A percentile compares a stretch with the other conserved stretches of the same genome.
Conservation (phyloP, 176 grass and related monocot genomes). For the Rhynchospora breviuscula region DNA sequence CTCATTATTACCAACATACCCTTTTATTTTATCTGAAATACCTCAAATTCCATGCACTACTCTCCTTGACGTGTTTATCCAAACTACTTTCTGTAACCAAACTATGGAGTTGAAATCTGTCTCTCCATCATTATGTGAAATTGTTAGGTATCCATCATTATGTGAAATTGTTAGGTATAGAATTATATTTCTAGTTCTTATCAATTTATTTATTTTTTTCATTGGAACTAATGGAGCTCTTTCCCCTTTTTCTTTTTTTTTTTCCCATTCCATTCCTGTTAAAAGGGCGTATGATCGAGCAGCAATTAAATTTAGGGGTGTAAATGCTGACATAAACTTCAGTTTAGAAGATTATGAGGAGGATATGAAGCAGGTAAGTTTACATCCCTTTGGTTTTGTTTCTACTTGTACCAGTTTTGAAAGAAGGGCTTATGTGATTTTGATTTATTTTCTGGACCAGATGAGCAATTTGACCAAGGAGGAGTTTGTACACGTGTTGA, state of each 20-base stretch:
- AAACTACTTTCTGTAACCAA: background rate
- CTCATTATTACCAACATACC: background rate
- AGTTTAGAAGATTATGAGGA: conserved; percentile 80
- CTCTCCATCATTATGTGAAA: background rate
- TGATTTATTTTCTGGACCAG: conserved; percentile 23
- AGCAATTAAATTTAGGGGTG: conserved; percentile 91
- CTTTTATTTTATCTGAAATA: conserved; percentile 2
- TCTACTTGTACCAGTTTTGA: background rate
- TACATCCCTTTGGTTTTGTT: background rate
- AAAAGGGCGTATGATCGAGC: conserved; percentile 92
- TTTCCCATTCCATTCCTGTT: background rate
- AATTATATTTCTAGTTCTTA: background rate
- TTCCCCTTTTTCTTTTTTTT: background rate
- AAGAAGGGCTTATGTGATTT: background rate
- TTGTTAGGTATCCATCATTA: background rate
- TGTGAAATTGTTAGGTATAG: background rate
- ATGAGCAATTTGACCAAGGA: conserved; percentile 91
- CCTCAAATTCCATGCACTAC: background rate
- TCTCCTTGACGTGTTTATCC: background rate
- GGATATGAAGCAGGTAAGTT: conserved; percentile 80
- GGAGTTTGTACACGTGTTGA: conserved; percentile 96
- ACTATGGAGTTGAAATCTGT: background rate
- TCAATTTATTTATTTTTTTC: background rate
- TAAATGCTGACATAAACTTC: conserved; percentile 96
- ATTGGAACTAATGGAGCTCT: background rate